Conservation (phyloP, 345 rosid genomes). For the Eucalyptus sp. region DNA sequence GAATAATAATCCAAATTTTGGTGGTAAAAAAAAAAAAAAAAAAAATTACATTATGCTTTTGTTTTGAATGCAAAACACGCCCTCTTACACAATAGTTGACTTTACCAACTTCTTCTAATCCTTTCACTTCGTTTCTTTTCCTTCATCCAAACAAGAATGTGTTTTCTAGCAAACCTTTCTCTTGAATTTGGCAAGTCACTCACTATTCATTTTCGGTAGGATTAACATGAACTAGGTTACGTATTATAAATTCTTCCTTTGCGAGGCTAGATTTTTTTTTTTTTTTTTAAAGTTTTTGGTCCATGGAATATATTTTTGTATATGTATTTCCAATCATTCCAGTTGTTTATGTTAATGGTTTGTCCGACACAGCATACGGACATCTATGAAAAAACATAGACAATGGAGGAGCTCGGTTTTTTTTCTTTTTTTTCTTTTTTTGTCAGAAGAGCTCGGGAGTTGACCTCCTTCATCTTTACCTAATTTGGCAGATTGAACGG, state of each 20-base stretch:
- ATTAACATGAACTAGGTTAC: neutral
- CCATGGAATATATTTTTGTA: neutral
- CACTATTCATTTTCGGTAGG: no score
- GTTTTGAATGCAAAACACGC: neutral
- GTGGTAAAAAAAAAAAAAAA: neutral
- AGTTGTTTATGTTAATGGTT: neutral
- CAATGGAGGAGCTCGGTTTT: neutral
- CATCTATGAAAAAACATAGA: neutral
- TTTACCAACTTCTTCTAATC: neutral
- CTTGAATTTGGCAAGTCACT: neutral
- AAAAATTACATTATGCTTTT: neutral
- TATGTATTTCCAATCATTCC: neutral
- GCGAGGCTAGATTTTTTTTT: neutral
- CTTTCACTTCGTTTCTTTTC: neutral
- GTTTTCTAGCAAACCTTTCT: neutral
- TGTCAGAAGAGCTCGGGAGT: neutral
- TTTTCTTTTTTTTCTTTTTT: no score
- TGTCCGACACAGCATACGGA: neutral
- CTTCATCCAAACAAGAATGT: neutral
- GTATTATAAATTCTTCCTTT: neutral
- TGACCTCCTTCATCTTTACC: neutral
- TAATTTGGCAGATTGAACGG: neutral
- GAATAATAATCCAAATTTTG: neutral
- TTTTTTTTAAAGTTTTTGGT: neutral
- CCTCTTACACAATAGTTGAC: neutral